Evolutionary conservation across 495 filamentous ascomycete genomes (phyloP), one percentile per base, ranked within the genome.

Genomic region (Chaetomium fimeti): DNA sequence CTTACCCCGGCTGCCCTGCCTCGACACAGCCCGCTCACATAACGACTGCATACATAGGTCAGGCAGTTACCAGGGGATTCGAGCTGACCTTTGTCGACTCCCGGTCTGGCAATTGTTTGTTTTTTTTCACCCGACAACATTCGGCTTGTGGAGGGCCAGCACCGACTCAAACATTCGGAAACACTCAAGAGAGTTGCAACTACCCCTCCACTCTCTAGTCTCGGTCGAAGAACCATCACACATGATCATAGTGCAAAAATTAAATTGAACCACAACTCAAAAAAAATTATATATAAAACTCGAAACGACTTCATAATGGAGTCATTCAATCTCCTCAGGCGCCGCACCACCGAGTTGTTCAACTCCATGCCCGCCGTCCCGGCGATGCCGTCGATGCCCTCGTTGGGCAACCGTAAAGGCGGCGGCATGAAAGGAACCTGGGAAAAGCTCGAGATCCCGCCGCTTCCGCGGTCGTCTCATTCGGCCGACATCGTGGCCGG

Each of bases 381-480:
- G 2, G 60, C 67, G 60, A 65, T 63, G 61, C 55, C 56, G 9
- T 60, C 67, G 63, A 27, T 65, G 59, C 55, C 56, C 6, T 61
- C 67, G 62, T 22, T 65, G 25, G 68, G 68, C 13, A 55, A 63
- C 24, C 65, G 61, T 16, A 52, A 42, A 28, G 43, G 60, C 55
- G 49, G 48, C 56, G 66, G 75, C 8, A 77, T 85, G 68, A 85
- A 82, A 69, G 87, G 83, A 24, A 84, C 79, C 47, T 87, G 86
- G 81, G 77, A 83, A 57, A 81, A 82, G 62, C 79, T 90, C 59
- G 69, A 78, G 0, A 66, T 81, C 32, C 79, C 80, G 18, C 67
- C 77, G 2, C 77, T 94, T 5, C 86, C 84, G 18, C 83, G 90
- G 13, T 89, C 87, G 4, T 87, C 88, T 0, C 91, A 93, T 68